phyloP scores from a whole-genome alignment of 1,139 yeast species.

The Candida dubliniensis region DNA sequence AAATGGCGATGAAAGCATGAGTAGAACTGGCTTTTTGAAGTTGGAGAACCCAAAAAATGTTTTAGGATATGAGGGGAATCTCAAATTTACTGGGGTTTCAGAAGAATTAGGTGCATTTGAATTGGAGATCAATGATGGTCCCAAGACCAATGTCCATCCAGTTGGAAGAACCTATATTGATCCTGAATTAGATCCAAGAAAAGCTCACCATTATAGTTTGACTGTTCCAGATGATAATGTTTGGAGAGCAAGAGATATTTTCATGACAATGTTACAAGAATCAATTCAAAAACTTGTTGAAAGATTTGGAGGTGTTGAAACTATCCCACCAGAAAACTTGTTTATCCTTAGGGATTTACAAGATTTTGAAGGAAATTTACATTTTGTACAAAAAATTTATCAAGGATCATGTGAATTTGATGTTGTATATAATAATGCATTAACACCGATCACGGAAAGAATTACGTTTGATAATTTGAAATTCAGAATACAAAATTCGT shows the following conservation, averaged over 20 bases:
- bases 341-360: constrained; percentile 61
- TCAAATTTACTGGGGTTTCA: constrained; percentile 54
- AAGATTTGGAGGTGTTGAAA: constrained; percentile 27
- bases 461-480: constrained; percentile 46
- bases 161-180: constrained; percentile 26
- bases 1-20: constrained; percentile 17
- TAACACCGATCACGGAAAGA: constrained; percentile 38
- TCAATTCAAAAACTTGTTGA: constrained; percentile 53
- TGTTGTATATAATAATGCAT: constrained; percentile 54
- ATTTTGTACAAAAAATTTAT: constrained; percentile 73
- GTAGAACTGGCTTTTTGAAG: constrained; percentile 32
- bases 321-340: constrained; percentile 49
- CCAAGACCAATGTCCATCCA: constrained; percentile 45
- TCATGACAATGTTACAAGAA: constrained; percentile 67
- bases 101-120: constrained; percentile 57
- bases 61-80: constrained; percentile 33
- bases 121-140: constrained; percentile 50
- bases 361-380: constrained; percentile 72
- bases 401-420: constrained; percentile 79
- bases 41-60: constrained; percentile 27
- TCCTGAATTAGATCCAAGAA: constrained; percentile 50
- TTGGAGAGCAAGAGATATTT: constrained; percentile 83
- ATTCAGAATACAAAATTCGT: constrained; percentile 34
- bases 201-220: constrained; percentile 66
- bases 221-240: constrained; percentile 68